These are phyloP conservation scores for Erysimum cheiranthoides DNA, from an alignment of 345 rosid species.

Conservation along the genomic window DNA sequence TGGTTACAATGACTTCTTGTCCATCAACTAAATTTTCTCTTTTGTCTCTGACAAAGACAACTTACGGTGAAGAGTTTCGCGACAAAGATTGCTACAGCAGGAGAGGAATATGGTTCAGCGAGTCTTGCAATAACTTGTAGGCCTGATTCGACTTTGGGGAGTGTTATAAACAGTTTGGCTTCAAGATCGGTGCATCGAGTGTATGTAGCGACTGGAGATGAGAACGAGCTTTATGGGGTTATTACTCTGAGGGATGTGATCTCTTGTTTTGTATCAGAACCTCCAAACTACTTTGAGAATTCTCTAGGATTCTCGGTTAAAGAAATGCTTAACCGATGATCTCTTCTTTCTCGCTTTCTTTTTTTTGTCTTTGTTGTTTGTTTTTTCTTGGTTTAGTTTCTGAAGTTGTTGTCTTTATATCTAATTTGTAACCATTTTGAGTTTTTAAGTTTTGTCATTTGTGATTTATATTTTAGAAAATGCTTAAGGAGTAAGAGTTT, in stretches of 20 bases:
- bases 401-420: background rate
- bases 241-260: slow-evolving; percentile 91
- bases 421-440: slow-evolving; percentile 8
- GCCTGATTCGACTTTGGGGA: slow-evolving; percentile 64
- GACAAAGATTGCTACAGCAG: slow-evolving; percentile 52
- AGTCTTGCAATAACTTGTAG: slow-evolving; percentile 69
- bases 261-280: slow-evolving; percentile 83
- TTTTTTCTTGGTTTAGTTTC: slow-evolving; percentile 19
- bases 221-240: slow-evolving; percentile 70
- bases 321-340: slow-evolving; percentile 61
- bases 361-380: background rate
- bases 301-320: slow-evolving; percentile 63
- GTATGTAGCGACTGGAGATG: slow-evolving; percentile 58
- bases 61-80: slow-evolving; percentile 71
- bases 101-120: slow-evolving; percentile 52
- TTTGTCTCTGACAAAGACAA: slow-evolving; percentile 51
- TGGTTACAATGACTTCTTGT: background rate
- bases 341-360: slow-evolving; percentile 10
- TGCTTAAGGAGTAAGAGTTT: background rate
- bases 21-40: background rate
- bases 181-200: slow-evolving; percentile 73
- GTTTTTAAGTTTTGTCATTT: background rate
- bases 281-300: slow-evolving; percentile 68
- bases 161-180: slow-evolving; percentile 73
- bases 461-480: slow-evolving; percentile 5